Percentiles rank a stretch among this genome's conserved stretches.
These are phyloP conservation scores for Bipolaris gigantea DNA, from an alignment of 2,329 filamentous ascomycete genomes.

Conservation along the genomic window DNA sequence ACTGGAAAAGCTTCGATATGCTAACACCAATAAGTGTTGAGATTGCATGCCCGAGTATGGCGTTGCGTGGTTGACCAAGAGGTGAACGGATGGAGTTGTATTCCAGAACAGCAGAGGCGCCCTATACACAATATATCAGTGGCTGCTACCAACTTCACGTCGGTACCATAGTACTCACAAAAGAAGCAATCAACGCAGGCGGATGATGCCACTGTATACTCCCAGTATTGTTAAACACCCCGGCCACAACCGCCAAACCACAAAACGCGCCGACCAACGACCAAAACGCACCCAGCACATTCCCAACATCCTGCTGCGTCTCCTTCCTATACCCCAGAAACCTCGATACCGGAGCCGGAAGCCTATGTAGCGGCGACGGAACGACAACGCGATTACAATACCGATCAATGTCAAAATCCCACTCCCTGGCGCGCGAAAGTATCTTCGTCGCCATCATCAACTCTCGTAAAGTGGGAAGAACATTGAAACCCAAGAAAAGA, in stretches of 20 bases:
- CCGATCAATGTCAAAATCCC: slow-evolving; percentile 74
- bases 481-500: too few species aligned
- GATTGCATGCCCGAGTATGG: slow-evolving; percentile 51
- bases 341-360: slow-evolving; percentile 68
- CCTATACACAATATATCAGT: slow-evolving; percentile 30
- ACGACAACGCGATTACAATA: slow-evolving; percentile 73
- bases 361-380: slow-evolving; percentile 61
- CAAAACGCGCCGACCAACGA: slow-evolving; percentile 50
- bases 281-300: slow-evolving; percentile 48
- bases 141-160: not conserved
- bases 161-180: slow-evolving; percentile 33
- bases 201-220: slow-evolving; percentile 45
- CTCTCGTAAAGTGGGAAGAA: not conserved
- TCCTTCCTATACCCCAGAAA: slow-evolving; percentile 59
- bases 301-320: slow-evolving; percentile 46
- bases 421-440: slow-evolving; percentile 20
- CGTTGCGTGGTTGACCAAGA: slow-evolving; percentile 52
- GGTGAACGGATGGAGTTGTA: slow-evolving; percentile 53
- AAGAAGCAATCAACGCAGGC: slow-evolving; percentile 49
- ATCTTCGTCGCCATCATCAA: not conserved
- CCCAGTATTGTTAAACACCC: slow-evolving; percentile 46
- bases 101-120: slow-evolving; percentile 52
- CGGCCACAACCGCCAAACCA: slow-evolving; percentile 48
- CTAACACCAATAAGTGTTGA: slow-evolving; percentile 50
- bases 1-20: slow-evolving; percentile 51